Evolutionary conservation across 2,329 filamentous ascomycete species (phyloP).

Genomic region (Aspergillus sp.): DNA sequence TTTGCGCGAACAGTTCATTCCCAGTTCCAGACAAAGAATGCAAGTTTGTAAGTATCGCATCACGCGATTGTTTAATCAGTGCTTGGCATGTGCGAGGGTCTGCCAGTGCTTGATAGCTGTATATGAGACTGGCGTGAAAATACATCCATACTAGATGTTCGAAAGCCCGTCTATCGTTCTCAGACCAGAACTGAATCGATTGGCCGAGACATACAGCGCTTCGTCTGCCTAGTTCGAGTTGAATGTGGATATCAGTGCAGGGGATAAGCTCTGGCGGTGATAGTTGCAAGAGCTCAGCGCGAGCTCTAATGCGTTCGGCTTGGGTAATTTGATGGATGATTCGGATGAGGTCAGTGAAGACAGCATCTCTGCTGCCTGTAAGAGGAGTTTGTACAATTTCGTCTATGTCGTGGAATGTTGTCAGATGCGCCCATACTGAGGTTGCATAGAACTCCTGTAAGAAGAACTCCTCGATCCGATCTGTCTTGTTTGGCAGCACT

Average conservation of each 20-base stretch:
- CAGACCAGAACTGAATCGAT: constrained; percentile 4
- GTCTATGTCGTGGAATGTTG: constrained; percentile 11
- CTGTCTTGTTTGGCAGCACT: not conserved
- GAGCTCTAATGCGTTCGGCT: constrained; percentile 6
- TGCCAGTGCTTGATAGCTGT: constrained; percentile 13
- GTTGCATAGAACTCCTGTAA: constrained; percentile 15
- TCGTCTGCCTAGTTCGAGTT: constrained; percentile 2
- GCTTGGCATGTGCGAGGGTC: not conserved
- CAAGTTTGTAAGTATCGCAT: constrained; percentile 8
- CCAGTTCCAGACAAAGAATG: constrained; percentile 5
- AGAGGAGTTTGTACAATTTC: constrained; percentile 6
- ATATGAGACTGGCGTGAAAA: constrained; percentile 14
- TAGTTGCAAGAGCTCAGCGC: not conserved
- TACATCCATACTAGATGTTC: constrained; percentile 12
- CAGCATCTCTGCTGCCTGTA: constrained; percentile 4
- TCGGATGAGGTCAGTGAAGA: constrained; percentile 15
- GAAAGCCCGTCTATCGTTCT: constrained; percentile 9
- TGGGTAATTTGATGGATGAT: constrained; percentile 14
- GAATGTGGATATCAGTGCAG: not conserved
- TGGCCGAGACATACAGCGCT: constrained; percentile 3
- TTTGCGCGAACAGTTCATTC: constrained; percentile 14
- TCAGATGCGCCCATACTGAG: constrained; percentile 9
- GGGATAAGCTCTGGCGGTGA: not conserved
- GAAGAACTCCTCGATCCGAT: constrained; percentile 13
- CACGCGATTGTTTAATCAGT: constrained; percentile 1